A percentile compares a stretch with the other conserved stretches of the same genome.
These are phyloP conservation scores for Elsinoe perseae DNA, from an alignment of 2,329 filamentous ascomycete genomes.

Conservation along the genomic window DNA sequence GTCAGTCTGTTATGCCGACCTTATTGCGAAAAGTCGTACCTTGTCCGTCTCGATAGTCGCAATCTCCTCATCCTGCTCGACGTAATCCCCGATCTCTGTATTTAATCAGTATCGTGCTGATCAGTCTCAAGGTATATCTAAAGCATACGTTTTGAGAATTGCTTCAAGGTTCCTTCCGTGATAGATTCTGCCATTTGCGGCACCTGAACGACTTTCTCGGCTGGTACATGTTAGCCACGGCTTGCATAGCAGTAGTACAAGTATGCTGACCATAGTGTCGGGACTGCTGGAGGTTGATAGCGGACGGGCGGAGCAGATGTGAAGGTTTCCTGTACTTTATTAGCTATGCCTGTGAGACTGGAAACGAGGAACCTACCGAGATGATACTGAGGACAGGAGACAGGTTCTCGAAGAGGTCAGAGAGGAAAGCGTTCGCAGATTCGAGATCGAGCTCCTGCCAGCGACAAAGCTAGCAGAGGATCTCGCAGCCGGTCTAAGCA, in stretches of 20 bases:
- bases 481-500: slow-evolving; percentile 24
- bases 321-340: slow-evolving; percentile 17
- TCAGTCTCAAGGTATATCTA: not conserved
- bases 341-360: not conserved
- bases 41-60: slow-evolving; percentile 99
- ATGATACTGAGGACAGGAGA: slow-evolving; percentile 16
- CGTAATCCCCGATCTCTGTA: slow-evolving; percentile 75
- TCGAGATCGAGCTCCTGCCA: slow-evolving; percentile 7
- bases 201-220: slow-evolving; percentile 83
- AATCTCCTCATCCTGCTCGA: slow-evolving; percentile 94
- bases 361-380: slow-evolving; percentile 14
- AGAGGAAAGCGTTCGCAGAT: slow-evolving; percentile 17
- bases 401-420: slow-evolving; percentile 17
- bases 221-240: slow-evolving; percentile 31
- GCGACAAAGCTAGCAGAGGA: slow-evolving; percentile 16
- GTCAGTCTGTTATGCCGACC: slow-evolving; percentile 16
- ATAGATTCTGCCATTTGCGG: slow-evolving; percentile 99
- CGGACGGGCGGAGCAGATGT: slow-evolving; percentile 19
- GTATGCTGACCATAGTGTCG: slow-evolving; percentile 28
- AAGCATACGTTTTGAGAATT: slow-evolving; percentile 69
- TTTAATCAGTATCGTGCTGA: not conserved
- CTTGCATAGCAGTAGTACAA: no score
- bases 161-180: slow-evolving; percentile 91
- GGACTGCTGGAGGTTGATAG: slow-evolving; percentile 21
- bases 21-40: slow-evolving; percentile 42